Conservation (phyloP, 129 eudicot genomes). For the Saussurea involucrata region DNA sequence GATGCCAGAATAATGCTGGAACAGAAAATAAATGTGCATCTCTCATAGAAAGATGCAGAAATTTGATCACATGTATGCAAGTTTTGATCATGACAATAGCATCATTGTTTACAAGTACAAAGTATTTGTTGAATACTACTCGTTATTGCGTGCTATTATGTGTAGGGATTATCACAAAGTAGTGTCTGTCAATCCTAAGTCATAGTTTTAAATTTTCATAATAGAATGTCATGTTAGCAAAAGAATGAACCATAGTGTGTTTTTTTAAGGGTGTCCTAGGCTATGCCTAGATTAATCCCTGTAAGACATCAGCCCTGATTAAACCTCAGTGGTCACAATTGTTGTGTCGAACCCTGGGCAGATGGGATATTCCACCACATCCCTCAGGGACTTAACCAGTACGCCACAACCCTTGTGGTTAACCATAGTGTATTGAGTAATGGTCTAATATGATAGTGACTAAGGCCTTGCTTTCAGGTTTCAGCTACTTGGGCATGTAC, state of each 20-base stretch:
- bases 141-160: neutral
- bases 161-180: neutral
- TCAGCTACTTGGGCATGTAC: neutral
- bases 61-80: neutral
- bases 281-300: too few relatives aligned
- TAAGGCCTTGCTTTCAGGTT: neutral
- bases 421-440: neutral
- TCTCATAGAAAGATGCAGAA: neutral
- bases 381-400: too few relatives aligned
- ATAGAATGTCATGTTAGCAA: neutral
- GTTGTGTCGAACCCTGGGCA: too few relatives aligned
- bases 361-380: too few relatives aligned
- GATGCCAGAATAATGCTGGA: slow-evolving; percentile 2
- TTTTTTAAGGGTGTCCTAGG: too few relatives aligned
- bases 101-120: neutral
- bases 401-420: too few relatives aligned
- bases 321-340: too few relatives aligned
- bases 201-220: neutral
- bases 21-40: neutral
- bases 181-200: slow-evolving; percentile 8
- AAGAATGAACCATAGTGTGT: neutral
- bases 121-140: neutral
- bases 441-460: neutral
- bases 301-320: too few relatives aligned
- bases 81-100: slow-evolving; percentile 4